A percentile compares a stretch with the other conserved stretches of the same genome.
Conservation (phyloP, 2,329 filamentous ascomycete species). For the Colletotrichum noveboracense region DNA sequence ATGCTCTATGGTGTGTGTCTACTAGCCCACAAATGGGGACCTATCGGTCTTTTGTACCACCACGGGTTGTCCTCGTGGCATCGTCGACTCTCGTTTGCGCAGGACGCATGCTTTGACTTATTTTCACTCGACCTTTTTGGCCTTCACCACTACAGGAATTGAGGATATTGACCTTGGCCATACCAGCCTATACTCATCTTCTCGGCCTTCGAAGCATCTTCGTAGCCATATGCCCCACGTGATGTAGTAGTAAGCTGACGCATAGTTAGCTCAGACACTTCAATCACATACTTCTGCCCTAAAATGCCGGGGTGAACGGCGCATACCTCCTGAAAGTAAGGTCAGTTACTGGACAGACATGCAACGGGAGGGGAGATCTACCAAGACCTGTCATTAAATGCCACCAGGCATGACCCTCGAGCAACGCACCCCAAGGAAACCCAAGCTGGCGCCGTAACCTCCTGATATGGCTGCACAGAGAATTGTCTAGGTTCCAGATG, state of each 20-base stretch:
- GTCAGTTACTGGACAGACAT: slow-evolving; percentile 28
- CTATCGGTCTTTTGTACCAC: neutral
- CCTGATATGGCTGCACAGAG: slow-evolving; percentile 71
- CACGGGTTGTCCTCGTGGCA: neutral
- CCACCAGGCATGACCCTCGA: slow-evolving; percentile 67
- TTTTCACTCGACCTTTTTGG: slow-evolving; percentile 29
- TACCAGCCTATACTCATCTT: slow-evolving; percentile 72
- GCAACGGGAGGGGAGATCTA: slow-evolving; percentile 17
- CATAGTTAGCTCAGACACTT: neutral
- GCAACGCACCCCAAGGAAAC: slow-evolving; percentile 79
- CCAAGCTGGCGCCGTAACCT: slow-evolving; percentile 71
- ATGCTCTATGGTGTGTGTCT: neutral
- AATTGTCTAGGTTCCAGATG: slow-evolving; percentile 82
- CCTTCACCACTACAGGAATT: slow-evolving; percentile 51
- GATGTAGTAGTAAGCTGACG: slow-evolving; percentile 78
- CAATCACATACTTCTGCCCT: neutral
- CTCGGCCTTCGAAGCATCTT: slow-evolving; percentile 74
- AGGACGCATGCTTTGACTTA: neutral
- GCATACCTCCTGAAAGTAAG: slow-evolving; percentile 27
- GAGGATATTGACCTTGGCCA: slow-evolving; percentile 70
- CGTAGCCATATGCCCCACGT: slow-evolving; percentile 84
- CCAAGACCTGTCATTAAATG: slow-evolving; percentile 83
- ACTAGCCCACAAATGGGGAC: neutral
- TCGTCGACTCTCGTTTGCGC: neutral
- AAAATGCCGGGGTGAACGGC: neutral